Conservation (phyloP, 2,329 filamentous ascomycete species). For the Colletotrichum endophyticum region DNA sequence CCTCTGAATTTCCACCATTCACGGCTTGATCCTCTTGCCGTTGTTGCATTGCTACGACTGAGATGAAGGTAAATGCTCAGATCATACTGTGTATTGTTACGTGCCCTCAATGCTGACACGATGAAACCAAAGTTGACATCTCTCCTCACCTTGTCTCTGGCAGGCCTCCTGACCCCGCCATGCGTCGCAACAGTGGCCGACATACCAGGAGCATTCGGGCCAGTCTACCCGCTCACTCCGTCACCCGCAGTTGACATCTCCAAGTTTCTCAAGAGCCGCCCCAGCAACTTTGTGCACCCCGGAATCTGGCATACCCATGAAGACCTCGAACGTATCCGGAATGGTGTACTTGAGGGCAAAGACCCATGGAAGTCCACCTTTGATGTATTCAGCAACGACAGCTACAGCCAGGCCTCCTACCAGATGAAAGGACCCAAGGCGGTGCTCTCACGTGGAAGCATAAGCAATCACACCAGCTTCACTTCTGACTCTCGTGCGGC, state of each 20-base stretch:
- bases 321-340: constrained; percentile 12
- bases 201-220: not conserved
- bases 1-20: not conserved
- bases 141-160: not conserved
- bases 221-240: not conserved
- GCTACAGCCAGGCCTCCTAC: constrained; percentile 22
- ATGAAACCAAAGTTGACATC: not conserved
- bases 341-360: not conserved
- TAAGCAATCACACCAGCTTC: constrained; percentile 41
- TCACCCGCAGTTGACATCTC: not conserved
- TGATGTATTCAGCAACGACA: constrained; percentile 2
- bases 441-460: constrained; percentile 33
- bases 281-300: constrained; percentile 3
- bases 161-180: not conserved
- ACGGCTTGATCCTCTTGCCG: not conserved
- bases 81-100: not conserved
- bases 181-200: not conserved
- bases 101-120: fast-evolving
- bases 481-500: constrained; percentile 39
- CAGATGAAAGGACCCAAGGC: constrained; percentile 33
- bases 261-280: constrained; percentile 1
- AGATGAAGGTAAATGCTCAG: not conserved
- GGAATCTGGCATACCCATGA: constrained; percentile 17
- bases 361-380: constrained; percentile 9
- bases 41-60: not conserved